Base-by-base conservation (phyloP, 176 grass and related monocot genomes). In the Carex kokanica region DNA sequence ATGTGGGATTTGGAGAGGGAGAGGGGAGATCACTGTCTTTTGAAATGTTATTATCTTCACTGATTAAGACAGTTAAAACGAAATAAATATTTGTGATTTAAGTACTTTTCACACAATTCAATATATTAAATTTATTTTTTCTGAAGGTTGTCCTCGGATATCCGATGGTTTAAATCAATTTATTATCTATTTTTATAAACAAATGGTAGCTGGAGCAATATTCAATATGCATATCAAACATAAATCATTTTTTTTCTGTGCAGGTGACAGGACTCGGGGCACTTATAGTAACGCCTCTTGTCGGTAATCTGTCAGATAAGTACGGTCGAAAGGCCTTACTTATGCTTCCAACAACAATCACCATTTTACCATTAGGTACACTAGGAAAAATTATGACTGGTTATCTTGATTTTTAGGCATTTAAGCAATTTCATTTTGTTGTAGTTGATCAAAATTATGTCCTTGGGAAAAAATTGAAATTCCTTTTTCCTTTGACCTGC, bases 291-390 rank as follows among this genome's bases (percentile, higher is more conserved):
- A 98, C 96, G 4, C 95, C 96, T 17, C 15, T 98, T 15, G 86
- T 98, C 8, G 96, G 93, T 8, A 95, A 98, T 84, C 66, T 95
- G 75, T 98, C 96, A 15, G 96, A 98, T 73, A 95, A 89, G 73
- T 95, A 94, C 38, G 96, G 96, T 9, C 59, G 96, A 82, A 98
- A 95, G 84, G 88, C 93, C 43, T 56, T 98, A 12, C 86, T 98
- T 61, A 85, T 83, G 29, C 83, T 98, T 64, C 96, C 96, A 59
- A 88, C 89, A 65, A 90, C 88, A 24, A n/a, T 88, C 17, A 85
- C 86, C 8, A 85, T 95, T 70, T 3, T 87, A 56, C 96, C 96
- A 1, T 78, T 95, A 57, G 92, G 96, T 98, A 83, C 45, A 75
- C 11, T 31, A 4, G 24, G 47, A 54, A 55, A 14, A 29, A 53